Percentiles rank a stretch among this genome's conserved stretches.
These are phyloP conservation scores for Pseudogymnoascus sp. DNA, from an alignment of 2,329 filamentous ascomycete species.

Conservation along the genomic window DNA sequence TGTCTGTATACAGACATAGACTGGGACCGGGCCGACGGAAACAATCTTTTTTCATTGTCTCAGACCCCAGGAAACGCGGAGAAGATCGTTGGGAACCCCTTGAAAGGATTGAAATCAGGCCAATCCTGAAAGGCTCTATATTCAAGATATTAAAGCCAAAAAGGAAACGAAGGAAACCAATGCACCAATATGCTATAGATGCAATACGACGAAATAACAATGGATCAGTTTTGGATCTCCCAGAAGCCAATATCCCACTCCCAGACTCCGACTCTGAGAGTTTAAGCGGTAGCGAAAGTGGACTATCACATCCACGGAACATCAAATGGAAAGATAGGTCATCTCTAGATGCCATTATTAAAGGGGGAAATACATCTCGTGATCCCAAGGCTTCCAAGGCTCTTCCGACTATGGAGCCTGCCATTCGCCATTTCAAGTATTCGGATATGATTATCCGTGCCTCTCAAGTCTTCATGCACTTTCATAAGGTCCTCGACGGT, in stretches of 20 bases:
- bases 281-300: background rate
- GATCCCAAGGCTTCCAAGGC: background rate
- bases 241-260: slow-evolving; percentile 6
- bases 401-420: background rate
- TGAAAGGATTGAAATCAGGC: background rate
- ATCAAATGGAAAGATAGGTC: background rate
- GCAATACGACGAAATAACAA: slow-evolving; percentile 1
- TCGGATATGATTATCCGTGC: background rate
- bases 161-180: background rate
- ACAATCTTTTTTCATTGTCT: background rate
- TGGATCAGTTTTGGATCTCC: background rate
- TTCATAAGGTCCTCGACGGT: background rate
- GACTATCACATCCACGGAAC: background rate
- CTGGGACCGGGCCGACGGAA: background rate
- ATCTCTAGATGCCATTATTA: background rate
- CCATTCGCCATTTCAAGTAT: background rate
- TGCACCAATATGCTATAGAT: slow-evolving; percentile 1
- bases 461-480: slow-evolving; percentile 1
- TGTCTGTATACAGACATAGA: background rate
- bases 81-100: background rate
- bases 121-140: background rate
- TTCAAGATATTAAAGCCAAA: background rate
- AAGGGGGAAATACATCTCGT: background rate
- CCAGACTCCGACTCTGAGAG: slow-evolving; percentile 4
- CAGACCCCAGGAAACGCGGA: background rate